phyloP scores from a whole-genome alignment of 805 yeast genomes.

The Schizosaccharomyces octosporus region DNA sequence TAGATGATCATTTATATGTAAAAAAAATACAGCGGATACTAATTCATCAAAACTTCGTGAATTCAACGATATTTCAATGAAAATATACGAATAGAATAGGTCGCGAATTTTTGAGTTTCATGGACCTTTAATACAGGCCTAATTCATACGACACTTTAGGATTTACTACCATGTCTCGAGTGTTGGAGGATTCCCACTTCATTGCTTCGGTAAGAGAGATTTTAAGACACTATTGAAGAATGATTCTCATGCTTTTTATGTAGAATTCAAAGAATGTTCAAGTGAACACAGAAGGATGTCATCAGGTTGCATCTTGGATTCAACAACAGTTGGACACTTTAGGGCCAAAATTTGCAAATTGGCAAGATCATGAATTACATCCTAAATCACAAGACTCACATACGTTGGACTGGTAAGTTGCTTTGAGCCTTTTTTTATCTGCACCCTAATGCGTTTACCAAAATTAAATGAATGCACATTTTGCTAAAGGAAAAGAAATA shows the following conservation, averaged over 20 bases:
- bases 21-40: too few species aligned
- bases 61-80: too few species aligned
- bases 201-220: neutral
- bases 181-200: neutral
- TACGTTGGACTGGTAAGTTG: conserved; percentile 5
- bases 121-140: too few species aligned
- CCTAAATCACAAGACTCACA: conserved; percentile 1
- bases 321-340: neutral
- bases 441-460: neutral
- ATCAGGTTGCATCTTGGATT: neutral
- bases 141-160: too few species aligned
- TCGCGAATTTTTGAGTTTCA: too few species aligned
- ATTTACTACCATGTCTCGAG: neutral
- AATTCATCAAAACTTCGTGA: too few species aligned
- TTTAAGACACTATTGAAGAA: neutral
- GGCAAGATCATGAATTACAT: conserved; percentile 3
- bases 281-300: neutral
- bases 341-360: neutral
- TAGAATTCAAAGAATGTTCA: neutral
- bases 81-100: too few species aligned
- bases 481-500: conserved; percentile 8
- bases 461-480: neutral
- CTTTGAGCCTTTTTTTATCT: neutral
- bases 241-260: neutral
- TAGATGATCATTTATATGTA: too few species aligned